phyloP scores from a whole-genome alignment of 129 eudicot species.

The Flaveria robusta region DNA sequence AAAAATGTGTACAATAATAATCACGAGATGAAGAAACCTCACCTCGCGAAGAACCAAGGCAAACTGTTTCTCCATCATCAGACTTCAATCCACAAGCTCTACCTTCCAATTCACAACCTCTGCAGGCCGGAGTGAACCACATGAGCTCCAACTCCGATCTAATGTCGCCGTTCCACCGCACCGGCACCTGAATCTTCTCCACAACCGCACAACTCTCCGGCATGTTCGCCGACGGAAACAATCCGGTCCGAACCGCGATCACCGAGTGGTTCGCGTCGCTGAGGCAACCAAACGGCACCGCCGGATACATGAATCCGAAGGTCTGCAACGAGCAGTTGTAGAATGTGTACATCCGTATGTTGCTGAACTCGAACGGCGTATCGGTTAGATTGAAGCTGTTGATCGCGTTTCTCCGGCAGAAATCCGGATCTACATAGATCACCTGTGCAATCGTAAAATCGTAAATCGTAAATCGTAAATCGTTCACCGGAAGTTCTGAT shows the following conservation, averaged over 20 bases:
- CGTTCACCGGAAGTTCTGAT: not conserved
- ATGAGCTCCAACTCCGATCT: not conserved
- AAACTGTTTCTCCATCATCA: not conserved
- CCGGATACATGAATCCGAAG: not conserved
- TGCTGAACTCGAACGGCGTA: constrained; percentile 33
- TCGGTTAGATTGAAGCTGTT: constrained; percentile 15
- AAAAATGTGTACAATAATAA: no score
- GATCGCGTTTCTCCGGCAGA: constrained; percentile 43
- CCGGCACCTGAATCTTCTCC: not conserved
- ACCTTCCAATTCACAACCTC: not conserved
- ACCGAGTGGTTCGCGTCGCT: not conserved
- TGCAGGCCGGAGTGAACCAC: not conserved
- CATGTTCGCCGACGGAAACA: not conserved
- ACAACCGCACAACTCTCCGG: not conserved
- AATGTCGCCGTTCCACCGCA: not conserved
- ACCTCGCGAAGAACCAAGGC: not conserved
- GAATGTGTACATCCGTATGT: constrained; percentile 30
- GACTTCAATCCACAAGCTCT: not conserved
- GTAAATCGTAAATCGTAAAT: no score
- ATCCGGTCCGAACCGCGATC: not conserved
- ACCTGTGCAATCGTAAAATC: constrained; percentile 16
- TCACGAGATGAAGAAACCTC: not conserved
- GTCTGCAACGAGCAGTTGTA: constrained; percentile 48
- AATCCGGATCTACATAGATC: constrained; percentile 44
- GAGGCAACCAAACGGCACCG: not conserved